phyloP scores from a whole-genome alignment of 179 eudicot species.

The Dionaea muscipula region DNA sequence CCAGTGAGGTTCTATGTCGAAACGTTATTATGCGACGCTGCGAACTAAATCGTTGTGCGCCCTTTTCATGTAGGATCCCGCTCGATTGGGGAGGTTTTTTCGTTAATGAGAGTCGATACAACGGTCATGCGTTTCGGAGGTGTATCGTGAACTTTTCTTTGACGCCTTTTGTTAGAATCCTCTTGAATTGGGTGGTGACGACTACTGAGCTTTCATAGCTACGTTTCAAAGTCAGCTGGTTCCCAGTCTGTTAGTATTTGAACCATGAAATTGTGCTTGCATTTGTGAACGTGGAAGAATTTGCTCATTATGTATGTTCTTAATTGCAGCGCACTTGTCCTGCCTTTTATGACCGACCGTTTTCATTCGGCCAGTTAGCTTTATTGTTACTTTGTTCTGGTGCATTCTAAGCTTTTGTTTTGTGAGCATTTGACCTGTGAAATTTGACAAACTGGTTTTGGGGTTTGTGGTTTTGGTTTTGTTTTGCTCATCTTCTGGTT shows the following conservation, averaged over 20 bases:
- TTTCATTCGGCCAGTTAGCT: no score
- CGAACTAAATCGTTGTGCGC: constrained; percentile 29
- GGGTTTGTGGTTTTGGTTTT: no score
- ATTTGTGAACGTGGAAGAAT: constrained; percentile 10
- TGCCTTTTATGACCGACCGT: no score
- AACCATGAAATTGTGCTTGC: constrained; percentile 13
- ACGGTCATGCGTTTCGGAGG: constrained; percentile 20
- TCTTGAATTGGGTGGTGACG: constrained; percentile 19
- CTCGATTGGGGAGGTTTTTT: constrained; percentile 28
- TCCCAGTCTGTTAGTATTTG: constrained; percentile 1
- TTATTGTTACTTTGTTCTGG: no score
- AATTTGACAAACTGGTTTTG: no score
- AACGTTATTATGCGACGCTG: constrained; percentile 10
- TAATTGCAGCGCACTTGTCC: no score
- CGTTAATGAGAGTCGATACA: constrained; percentile 21
- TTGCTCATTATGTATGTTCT: neutral
- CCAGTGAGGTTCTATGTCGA: constrained; percentile 16
- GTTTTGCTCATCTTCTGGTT: no score
- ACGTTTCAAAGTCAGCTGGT: constrained; percentile 10
- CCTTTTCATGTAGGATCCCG: constrained; percentile 57
- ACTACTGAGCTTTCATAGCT: constrained; percentile 13
- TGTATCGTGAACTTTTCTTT: constrained; percentile 6
- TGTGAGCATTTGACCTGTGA: no score
- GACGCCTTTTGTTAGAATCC: constrained; percentile 26
- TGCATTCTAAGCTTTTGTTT: no score